Conservation (phyloP, 768 basidiomycete genomes). For the Trametes sanguinea region DNA sequence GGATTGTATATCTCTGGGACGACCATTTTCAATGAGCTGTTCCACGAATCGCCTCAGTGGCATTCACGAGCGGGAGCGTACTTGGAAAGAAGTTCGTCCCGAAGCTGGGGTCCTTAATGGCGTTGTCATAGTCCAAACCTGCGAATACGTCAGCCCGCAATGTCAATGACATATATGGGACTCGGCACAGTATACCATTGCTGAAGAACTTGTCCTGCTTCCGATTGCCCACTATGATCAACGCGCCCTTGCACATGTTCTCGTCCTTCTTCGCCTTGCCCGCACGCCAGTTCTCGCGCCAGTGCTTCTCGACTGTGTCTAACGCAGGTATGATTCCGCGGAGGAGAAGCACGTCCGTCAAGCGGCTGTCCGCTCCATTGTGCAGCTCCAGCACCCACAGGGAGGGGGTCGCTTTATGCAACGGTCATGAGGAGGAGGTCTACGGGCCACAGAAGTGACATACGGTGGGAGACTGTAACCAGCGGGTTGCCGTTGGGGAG, state of each 20-base stretch:
- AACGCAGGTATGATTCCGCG: conserved; percentile 68
- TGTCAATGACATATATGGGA: neutral
- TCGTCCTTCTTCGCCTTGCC: conserved; percentile 47
- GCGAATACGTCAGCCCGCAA: neutral
- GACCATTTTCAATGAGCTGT: neutral
- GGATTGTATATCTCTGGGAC: conserved; percentile 72
- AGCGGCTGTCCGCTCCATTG: conserved; percentile 72
- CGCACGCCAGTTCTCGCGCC: conserved; percentile 56
- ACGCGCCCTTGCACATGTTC: conserved; percentile 61
- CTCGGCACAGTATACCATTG: conserved; percentile 52
- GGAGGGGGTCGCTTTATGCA: conserved; percentile 50
- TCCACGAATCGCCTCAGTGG: neutral
- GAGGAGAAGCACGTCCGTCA: conserved; percentile 60
- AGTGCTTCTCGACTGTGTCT: conserved; percentile 71
- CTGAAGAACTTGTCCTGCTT: conserved; percentile 89
- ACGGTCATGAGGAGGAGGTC: neutral
- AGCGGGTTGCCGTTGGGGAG: conserved; percentile 54
- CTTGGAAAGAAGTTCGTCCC: conserved; percentile 68
- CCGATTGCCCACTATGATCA: conserved; percentile 75
- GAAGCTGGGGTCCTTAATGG: conserved; percentile 56
- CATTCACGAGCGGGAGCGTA: conserved; percentile 32
- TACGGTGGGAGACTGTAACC: conserved; percentile 71
- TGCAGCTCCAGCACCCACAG: conserved; percentile 83
- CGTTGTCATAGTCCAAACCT: conserved; percentile 67
- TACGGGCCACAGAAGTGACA: conserved; percentile 18